Percentiles rank a stretch among this genome's conserved stretches.
phyloP scores from a whole-genome alignment of 2,329 filamentous ascomycete species.

The Pezicula rhizophila region DNA sequence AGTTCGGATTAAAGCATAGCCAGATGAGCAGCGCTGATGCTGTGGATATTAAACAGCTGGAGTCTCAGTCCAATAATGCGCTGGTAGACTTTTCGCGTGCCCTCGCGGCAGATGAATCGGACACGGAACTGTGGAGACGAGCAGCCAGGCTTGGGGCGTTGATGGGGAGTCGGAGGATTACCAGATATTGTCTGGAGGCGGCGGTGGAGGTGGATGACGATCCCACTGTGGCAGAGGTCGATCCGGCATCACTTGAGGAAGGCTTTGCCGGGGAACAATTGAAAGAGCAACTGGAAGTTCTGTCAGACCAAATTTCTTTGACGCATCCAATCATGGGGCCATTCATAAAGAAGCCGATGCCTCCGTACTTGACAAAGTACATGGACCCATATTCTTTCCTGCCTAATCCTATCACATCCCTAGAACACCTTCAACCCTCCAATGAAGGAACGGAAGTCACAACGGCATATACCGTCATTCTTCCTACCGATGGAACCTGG shows the following conservation, averaged over 20 bases:
- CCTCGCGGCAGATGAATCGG: slow-evolving; percentile 59
- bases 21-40: slow-evolving; percentile 21
- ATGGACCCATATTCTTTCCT: slow-evolving; percentile 59
- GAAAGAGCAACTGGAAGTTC: slow-evolving; percentile 45
- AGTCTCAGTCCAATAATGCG: slow-evolving; percentile 32
- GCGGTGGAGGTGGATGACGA: slow-evolving; percentile 64
- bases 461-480: slow-evolving; percentile 3
- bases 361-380: slow-evolving; percentile 43
- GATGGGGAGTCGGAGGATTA: slow-evolving; percentile 49
- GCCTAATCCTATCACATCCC: slow-evolving; percentile 41
- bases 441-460: slow-evolving; percentile 5
- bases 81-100: slow-evolving; percentile 53
- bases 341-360: slow-evolving; percentile 47
- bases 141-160: slow-evolving; percentile 52
- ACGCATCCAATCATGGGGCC: slow-evolving; percentile 56
- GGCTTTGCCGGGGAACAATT: slow-evolving; percentile 57
- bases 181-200: slow-evolving; percentile 58
- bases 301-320: slow-evolving; percentile 50
- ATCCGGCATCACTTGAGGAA: slow-evolving; percentile 57
- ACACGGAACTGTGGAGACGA: slow-evolving; percentile 60
- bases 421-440: neutral
- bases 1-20: slow-evolving; percentile 40
- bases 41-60: slow-evolving; percentile 30
- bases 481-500: neutral
- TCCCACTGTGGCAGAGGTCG: slow-evolving; percentile 54